Evolutionary conservation across 2,329 filamentous ascomycete species (phyloP), one percentile per base, ranked within the genome.

Genomic region (Diaporthe sp.): DNA sequence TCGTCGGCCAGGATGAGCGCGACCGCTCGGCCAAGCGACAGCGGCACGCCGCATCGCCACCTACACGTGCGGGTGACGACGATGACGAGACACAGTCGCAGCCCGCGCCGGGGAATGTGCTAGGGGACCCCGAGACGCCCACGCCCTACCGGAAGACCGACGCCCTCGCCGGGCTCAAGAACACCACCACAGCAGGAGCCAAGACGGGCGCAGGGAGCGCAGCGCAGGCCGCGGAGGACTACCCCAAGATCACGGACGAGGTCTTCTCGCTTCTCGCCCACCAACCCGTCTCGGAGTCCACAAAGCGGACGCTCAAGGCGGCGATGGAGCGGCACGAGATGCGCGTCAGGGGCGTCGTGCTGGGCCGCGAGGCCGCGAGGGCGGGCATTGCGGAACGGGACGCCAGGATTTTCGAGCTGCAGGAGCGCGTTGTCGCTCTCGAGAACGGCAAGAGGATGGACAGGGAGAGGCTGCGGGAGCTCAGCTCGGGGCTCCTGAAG

Each of bases 301-400:
- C 85, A 1, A 82, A 85, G 6, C 75, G 78, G 2, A 82, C 80
- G 31, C 81, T 93, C 2, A 82, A 82, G 0, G 76, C 78, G 34
- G 79, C 90, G 10, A 84, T 94, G 44, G 86, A 88, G 49, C 88
- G 84, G 60, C 88, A 94, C 78, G 89, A 90, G 22, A 83, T 92
- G 71, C 88, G 87, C 71, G 87, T 88, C 0, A 90, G 89, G 79
- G 94, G 94, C 0, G 86, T 94, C 28, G 86, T 87, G 53, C 89
- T 89, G 77, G 93, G 93, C 0, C 86, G 94, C 3, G 93, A 96
- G 76, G 89, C 93, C 9, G 88, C 90, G 4, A 85, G 94, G n/a
- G 82, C 89, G 12, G 89, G 88, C 5, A 80, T 94, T 46, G 92
- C 90, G 80, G 87, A 88, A 6, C 92, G 92, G 78, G 92, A 96